phyloP scores from a whole-genome alignment of 192 early-diverging fungal genomes.

The Coemansia sp. region DNA sequence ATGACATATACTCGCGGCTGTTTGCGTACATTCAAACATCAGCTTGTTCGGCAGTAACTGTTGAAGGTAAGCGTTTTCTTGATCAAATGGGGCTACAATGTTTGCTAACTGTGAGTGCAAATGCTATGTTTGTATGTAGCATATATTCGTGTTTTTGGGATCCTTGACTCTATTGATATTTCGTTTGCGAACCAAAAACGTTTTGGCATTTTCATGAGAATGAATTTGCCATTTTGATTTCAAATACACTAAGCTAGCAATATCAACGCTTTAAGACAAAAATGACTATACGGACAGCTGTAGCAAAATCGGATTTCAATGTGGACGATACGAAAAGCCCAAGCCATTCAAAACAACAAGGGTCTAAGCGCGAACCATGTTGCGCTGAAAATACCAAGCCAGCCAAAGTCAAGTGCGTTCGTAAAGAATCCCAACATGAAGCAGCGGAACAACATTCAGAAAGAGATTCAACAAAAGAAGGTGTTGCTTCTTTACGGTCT shows the following conservation, averaged over 20 bases:
- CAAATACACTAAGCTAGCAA: not conserved
- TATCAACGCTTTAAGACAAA: not conserved
- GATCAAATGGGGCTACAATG: not conserved
- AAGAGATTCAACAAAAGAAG: not conserved
- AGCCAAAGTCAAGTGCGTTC: conserved; percentile 3
- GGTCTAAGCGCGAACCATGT: not conserved
- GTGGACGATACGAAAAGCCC: not conserved
- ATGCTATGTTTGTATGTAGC: conserved; percentile 7
- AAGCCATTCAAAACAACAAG: not conserved
- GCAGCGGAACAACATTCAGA: not conserved
- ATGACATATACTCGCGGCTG: conserved; percentile 20
- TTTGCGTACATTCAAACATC: conserved; percentile 32
- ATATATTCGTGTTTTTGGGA: not conserved
- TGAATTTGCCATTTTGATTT: not conserved
- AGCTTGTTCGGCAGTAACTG: not conserved
- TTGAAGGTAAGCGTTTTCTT: conserved; percentile 16
- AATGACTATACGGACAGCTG: not conserved
- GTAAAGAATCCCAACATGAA: not conserved
- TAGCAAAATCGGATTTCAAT: not conserved
- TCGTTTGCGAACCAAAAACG: not conserved
- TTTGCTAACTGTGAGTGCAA: not conserved
- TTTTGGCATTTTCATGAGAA: not conserved
- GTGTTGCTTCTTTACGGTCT: not conserved
- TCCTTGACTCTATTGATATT: not conserved
- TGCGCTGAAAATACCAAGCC: not conserved